Conservation (phyloP, 192 early-diverging fungal genomes). For the Pilobolus umbonatus region DNA sequence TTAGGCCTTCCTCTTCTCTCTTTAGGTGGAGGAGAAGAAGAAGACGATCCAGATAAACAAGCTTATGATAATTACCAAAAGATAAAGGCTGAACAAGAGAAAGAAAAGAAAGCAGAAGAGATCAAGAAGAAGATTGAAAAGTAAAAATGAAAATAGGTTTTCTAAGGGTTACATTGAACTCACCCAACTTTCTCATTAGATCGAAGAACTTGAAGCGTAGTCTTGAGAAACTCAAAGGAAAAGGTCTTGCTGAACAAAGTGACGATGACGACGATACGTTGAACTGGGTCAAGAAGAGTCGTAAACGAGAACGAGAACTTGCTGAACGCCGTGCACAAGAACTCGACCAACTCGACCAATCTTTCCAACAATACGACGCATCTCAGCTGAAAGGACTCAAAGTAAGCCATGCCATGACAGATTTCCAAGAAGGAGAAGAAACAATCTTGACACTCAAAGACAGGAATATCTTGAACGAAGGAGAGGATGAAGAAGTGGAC, state of each 20-base stretch:
- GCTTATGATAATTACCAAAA: constrained; percentile 56
- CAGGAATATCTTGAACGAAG: constrained; percentile 58
- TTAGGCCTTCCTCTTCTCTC: constrained; percentile 47
- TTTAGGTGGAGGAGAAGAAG: constrained; percentile 25
- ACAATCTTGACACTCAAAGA: constrained; percentile 87
- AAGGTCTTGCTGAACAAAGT: constrained; percentile 55
- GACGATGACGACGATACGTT: constrained; percentile 57
- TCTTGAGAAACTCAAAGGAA: constrained; percentile 52
- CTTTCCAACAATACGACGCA: constrained; percentile 31
- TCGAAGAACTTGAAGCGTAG: constrained; percentile 45
- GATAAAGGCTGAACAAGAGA: constrained; percentile 45
- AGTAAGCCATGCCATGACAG: constrained; percentile 67
- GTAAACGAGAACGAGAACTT: constrained; percentile 46
- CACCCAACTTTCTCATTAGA: too few relatives aligned
- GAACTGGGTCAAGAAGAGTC: constrained; percentile 62
- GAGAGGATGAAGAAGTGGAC: constrained; percentile 57
- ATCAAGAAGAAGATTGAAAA: constrained; percentile 53
- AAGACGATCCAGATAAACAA: constrained; percentile 33
- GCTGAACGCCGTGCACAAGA: constrained; percentile 40
- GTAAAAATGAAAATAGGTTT: constrained; percentile 15
- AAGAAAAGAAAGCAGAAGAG: constrained; percentile 43
- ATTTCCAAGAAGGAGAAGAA: constrained; percentile 66
- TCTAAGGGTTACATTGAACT: not conserved
- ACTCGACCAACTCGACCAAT: constrained; percentile 35
- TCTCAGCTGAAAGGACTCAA: constrained; percentile 66